A percentile compares a stretch with the other conserved stretches of the same genome.
Evolutionary conservation across 768 basidiomycete genomes (phyloP).

Genomic region (Lentinus brumalis): DNA sequence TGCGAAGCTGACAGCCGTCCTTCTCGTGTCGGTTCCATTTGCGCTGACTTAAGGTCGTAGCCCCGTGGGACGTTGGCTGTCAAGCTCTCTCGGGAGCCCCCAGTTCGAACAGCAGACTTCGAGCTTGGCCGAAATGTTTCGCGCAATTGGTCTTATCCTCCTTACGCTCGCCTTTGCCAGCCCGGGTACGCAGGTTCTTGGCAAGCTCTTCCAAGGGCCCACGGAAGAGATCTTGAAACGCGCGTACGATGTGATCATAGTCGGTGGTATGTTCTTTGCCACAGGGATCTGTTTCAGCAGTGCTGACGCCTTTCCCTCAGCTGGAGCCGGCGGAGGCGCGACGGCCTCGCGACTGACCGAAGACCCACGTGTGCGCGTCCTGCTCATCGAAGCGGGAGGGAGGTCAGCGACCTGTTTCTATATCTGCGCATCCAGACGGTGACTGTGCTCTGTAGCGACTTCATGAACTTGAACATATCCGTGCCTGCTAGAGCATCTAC

Average conservation of each 20-base stretch:
- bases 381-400: conserved; percentile 14
- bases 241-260: conserved; percentile 1
- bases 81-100: too few relatives aligned
- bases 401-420: not conserved
- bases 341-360: conserved; percentile 9
- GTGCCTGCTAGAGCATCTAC: not conserved
- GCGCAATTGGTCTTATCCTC: not conserved
- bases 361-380: not conserved
- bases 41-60: too few relatives aligned
- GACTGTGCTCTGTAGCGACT: not conserved
- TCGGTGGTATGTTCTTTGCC: not conserved
- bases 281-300: not conserved
- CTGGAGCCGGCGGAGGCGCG: not conserved
- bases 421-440: not conserved
- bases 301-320: not conserved
- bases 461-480: not conserved
- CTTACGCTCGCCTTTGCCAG: not conserved
- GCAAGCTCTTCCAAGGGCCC: not conserved
- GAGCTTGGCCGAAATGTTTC: not conserved
- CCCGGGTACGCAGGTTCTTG: not conserved
- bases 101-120: too few relatives aligned
- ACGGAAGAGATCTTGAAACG: not conserved
- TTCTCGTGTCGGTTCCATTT: too few relatives aligned
- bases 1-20: too few relatives aligned
- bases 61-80: too few relatives aligned